These are phyloP conservation scores for Skeletonema costatum DNA, from an alignment of 108 stramenopile species.

Conservation along the genomic window DNA sequence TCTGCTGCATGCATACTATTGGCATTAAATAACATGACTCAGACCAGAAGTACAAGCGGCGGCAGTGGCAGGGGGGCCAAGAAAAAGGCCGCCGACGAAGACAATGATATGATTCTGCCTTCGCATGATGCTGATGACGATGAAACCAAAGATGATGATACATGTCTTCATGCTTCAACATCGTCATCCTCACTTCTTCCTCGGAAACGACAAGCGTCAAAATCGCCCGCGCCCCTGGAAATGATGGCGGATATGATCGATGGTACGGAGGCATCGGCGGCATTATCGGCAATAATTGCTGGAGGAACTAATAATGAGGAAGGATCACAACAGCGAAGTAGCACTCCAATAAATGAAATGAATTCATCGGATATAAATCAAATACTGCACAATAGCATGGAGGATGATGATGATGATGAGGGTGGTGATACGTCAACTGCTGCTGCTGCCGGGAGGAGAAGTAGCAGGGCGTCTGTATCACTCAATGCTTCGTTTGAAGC, in stretches of 20 bases:
- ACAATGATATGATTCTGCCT: not conserved
- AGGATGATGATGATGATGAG: not conserved
- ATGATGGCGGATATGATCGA: not conserved
- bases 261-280: not conserved
- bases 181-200: slow-evolving; percentile 8
- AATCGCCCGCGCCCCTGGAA: slow-evolving; percentile 13
- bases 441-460: not conserved
- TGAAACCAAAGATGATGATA: not conserved
- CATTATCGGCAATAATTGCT: not conserved
- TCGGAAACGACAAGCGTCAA: slow-evolving; percentile 10
- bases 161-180: not conserved
- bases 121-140: not conserved
- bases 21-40: not conserved
- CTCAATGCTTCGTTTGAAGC: not conserved
- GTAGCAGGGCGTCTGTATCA: not conserved
- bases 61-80: not conserved
- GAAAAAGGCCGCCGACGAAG: not conserved
- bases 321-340: not conserved
- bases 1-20: not conserved
- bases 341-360: not conserved
- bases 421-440: not conserved
- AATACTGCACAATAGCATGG: not conserved
- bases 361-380: not conserved
- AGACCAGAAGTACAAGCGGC: not conserved
- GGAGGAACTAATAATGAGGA: not conserved